Conservation (phyloP, 306 rosid species). For the Ochetophila trinervis region DNA sequence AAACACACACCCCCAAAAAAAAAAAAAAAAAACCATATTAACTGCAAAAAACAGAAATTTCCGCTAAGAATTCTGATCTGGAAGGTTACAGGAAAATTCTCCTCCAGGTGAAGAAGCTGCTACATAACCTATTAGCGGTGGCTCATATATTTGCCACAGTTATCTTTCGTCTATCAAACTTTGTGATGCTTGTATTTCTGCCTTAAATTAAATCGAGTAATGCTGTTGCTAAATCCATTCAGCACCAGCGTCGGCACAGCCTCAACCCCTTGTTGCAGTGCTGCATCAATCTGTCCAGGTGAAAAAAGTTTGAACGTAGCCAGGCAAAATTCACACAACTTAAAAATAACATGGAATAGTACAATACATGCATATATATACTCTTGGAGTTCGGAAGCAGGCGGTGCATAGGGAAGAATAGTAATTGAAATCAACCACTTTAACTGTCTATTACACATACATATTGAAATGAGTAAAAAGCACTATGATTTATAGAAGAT, state of each 20-base stretch:
- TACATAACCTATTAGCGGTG: no score
- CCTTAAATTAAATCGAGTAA: conserved; percentile 65
- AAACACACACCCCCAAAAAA: no score
- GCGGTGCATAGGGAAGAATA: not conserved
- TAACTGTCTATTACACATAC: not conserved
- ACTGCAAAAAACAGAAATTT: no score
- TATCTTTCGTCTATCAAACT: conserved; percentile 40
- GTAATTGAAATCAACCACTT: not conserved
- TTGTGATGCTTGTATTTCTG: conserved; percentile 87
- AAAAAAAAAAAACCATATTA: no score
- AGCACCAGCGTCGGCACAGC: conserved; percentile 61
- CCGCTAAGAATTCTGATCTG: no score
- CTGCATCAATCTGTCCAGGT: conserved; percentile 60
- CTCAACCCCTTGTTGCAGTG: conserved; percentile 71
- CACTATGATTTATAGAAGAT: not conserved
- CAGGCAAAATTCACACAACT: not conserved
- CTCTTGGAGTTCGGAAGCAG: not conserved
- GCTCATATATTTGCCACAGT: no score
- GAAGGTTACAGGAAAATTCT: no score
- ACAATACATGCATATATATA: not conserved
- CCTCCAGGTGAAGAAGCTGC: no score
- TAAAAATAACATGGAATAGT: not conserved
- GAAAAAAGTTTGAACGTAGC: not conserved
- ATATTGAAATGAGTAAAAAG: not conserved
- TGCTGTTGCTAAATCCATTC: conserved; percentile 58